Base-by-base conservation (phyloP, 495 filamentous ascomycete genomes). In the Hypoxylon cercidicola region DNA sequence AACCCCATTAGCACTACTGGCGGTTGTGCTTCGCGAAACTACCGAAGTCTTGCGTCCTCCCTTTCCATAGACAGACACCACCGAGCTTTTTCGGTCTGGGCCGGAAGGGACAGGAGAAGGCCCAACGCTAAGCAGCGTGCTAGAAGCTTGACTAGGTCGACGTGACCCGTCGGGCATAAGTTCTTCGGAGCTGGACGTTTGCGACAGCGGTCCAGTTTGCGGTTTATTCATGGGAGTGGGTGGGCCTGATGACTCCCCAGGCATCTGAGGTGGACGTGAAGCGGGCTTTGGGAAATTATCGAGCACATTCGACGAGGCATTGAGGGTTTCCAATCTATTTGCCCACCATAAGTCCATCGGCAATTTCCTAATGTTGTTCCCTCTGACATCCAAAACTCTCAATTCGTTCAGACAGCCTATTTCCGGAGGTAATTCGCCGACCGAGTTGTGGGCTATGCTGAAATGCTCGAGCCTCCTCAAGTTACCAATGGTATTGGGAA, bases 261-360 rank as follows among this genome's bases (percentile, higher is more conserved):
- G 85, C 21, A 86, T 66, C 56, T 85, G 81, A 3, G 89, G 87
- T 15, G 82, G 73, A 13, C 87, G 81, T 25, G 87, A 86, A 18
- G 86, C 86, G 43, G 88, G 91, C 64, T 96, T 97, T 0, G 95
- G 95, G 69, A 99, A 98, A 51, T 81, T 86, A 16, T 92, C 88
- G 3, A 99, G 78, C 9, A 97, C 85, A 66, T 99, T 99, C 7
- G 95, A 96, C 1, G 93, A 97, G 15, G 96, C 88, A 75, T 99
- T 99, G 46, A 99, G 83, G 0, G 90, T 92, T 72, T 97, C 93
- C 54, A 99, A 77, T 68, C 89, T 93, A 59, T 86, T 85, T 44
- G 93, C 91, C 81, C 90, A 91, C 95, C 95, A 99, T 11, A 98
- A 82, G 66, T 99, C 95, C 66, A 91, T 86, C 5, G 95, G 95